Base-by-base conservation (phyloP, 768 basidiomycete species). In the Tylopilus balloui region DNA sequence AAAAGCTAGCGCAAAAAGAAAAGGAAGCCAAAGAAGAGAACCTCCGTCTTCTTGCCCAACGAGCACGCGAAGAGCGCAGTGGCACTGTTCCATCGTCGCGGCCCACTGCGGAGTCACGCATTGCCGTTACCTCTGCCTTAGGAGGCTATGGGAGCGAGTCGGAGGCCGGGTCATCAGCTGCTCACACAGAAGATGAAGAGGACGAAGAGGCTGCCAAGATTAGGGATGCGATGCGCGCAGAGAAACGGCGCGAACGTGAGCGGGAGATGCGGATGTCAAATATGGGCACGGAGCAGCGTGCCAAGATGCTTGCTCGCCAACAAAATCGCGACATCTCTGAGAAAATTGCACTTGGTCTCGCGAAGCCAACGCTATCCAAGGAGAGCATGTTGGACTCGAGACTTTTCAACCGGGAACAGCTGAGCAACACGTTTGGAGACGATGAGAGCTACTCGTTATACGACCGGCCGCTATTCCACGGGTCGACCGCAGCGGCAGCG, bases 311-410 rank as follows among this genome's bases (percentile, higher is more conserved):
- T 51, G 93, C 95, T 19, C 83, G 89, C 47, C 92, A 97, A 58
- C 93, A 96, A 71, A 95, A 98, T 66, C 91, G 96, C 61, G 96
- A 98, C 68, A 98, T 99, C 40, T 99, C 96, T 2, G 96, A 99
- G 72, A 98, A 99, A 77, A 85, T 99, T 45, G 96, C 96, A 4
- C 82, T 99, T 27, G 96, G 96, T 32, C 81, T 99, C 41, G 96
- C 96, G 27, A 99, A 98, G 68, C 96, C 96, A 6, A 93, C 94
- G 1, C 63, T 88, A 52, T 92, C 92, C 31, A 99, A 99, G 68
- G 96, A 99, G 70, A 86, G 89, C 5, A 93, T 98, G 88, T 73
- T 98, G 64, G 96, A 99, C 67, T 94, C 92, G 23, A 86, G 96
- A 44, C 71, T 99, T 49, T 99, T 98, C 81, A 98, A 99, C 71